Base-by-base conservation (phyloP, 306 rosid species). In the apple (Malus domestica) region DNA sequence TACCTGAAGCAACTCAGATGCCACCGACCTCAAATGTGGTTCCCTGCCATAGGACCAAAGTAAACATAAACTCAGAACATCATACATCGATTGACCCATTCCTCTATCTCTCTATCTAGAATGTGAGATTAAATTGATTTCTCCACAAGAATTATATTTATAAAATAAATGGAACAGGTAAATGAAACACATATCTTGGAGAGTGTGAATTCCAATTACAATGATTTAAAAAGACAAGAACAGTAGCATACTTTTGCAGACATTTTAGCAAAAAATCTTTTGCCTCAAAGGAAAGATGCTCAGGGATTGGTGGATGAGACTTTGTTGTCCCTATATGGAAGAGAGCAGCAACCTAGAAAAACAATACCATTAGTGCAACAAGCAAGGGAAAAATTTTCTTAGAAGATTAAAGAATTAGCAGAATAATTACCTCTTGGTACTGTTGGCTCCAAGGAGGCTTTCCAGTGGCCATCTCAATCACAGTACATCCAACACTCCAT, bases 401-500 rank as follows among this genome's bases (percentile, higher is more conserved):
- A 27, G 62, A 80, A 67, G 6, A 12, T 1, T 15, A 40, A 77
- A 19, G 33, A 68, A 65, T 63, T 65, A 72, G 18, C 67, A 75
- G 81, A 45, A 79, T 58, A 68, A 64, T 38, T 77, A 96, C 99
- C 98, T 92, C 99, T 85, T 90, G 91, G 82, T 89, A 96, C 84
- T 96, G 98, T 83, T 96, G 97, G 73, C 98, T 96, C 99, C 99
- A 96, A 49, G 99, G 99, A 85, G 99, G 99, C 80, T 96, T 93
- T 83, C 98, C 99, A 1, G 99, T 93, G 83, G 98, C 97, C 99
- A 96, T 96, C 88, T 96, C 99, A 80, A 96, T 96, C 71, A 96
- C 96, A 35, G 99, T 96, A 81, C 99, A 96, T 33, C 98, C 99
- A 79, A 96, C 99, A 4, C 99, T 93, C 99, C 99, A 96, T 85